Evolutionary conservation across 2,329 filamentous ascomycete genomes (phyloP), one percentile per base, ranked within the genome.

Genomic region (Stagonosporopsis tanaceti): DNA sequence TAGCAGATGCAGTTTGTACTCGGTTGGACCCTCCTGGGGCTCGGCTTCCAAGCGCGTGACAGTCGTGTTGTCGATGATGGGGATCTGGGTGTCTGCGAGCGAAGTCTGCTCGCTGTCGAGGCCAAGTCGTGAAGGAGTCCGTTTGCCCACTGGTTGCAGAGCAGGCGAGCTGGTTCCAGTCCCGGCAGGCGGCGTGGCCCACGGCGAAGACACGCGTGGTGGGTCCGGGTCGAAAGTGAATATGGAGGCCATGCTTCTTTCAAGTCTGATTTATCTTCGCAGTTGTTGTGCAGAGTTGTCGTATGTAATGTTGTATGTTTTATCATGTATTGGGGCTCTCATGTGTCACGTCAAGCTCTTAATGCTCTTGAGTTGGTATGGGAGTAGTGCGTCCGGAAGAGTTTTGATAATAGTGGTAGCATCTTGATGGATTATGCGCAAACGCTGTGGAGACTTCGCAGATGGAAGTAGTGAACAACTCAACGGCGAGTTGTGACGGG

Each of bases 1-100:
- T 6, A 98, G 83, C 6, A 99, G 81, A 77, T 98, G 95, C 40
- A 99, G 80, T 76, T 99, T 99, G 79, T 99, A 99, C 78, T 99
- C 95, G 0, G 92, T 96, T 17, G 95, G 93, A 0, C 95, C 95
- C 62, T 96, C 89, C 72, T 98, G 93, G 6, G 94, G 94, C 75
- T 99, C 95, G 12, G 94, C 89, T 62, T 93, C 89, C 15, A 99
- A 80, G 69, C 89, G 92, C 41, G 88, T 89, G 42, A 95, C 85
- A 17, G 62, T 61, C 20, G 66, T 70, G 48, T 74, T 72, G 50
- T 73, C 68, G 47, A 71, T 60, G 15, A 56, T 47, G 38, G 57
- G 45, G 24, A 56, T 44, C n/a, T 42, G 38, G 8, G 60, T 38
- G 27, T 41, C 47, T 6, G 40, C 30, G n/a, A 46, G 45, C 4